phyloP scores from a whole-genome alignment of 768 basidiomycete species.

The Boletus rufocinnamomeus region DNA sequence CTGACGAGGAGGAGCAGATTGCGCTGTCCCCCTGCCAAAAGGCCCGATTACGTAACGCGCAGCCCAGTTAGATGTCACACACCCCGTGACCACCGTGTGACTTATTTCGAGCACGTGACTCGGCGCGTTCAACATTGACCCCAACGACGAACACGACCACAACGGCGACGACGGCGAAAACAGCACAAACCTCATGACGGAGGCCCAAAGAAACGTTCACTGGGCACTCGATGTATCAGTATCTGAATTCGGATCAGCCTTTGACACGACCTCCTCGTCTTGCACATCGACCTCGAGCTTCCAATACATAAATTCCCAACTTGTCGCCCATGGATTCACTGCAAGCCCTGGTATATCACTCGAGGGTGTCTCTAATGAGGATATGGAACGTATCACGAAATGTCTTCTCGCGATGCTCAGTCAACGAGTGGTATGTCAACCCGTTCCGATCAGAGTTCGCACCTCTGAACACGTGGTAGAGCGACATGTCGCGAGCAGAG shows the following conservation, averaged over 20 bases:
- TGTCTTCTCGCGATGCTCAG: constrained; percentile 76
- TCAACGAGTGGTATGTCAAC: constrained; percentile 67
- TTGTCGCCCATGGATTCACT: constrained; percentile 79
- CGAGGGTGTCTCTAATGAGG: constrained; percentile 58
- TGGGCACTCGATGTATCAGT: constrained; percentile 53
- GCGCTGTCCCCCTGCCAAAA: background rate
- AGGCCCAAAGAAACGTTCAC: constrained; percentile 39
- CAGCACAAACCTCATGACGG: background rate
- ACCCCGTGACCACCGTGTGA: constrained; percentile 13
- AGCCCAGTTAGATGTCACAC: constrained; percentile 15
- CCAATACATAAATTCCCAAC: constrained; percentile 80
- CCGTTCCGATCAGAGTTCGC: constrained; percentile 1
- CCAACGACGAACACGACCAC: constrained; percentile 13
- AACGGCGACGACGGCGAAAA: constrained; percentile 17
- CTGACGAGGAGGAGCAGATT: constrained; percentile 13
- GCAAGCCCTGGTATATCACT: constrained; percentile 64
- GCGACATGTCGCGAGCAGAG: constrained; percentile 81
- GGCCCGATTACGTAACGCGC: constrained; percentile 31
- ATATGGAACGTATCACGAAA: constrained; percentile 62
- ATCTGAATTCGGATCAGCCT: constrained; percentile 44
- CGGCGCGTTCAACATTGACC: constrained; percentile 30
- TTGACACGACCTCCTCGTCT: constrained; percentile 47
- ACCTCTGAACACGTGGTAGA: constrained; percentile 38
- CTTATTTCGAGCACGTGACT: constrained; percentile 29
- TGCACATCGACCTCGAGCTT: constrained; percentile 58